Evolutionary conservation across 805 yeast species (phyloP), one percentile per base, ranked within the genome.

Genomic region (Candida germanica): DNA sequence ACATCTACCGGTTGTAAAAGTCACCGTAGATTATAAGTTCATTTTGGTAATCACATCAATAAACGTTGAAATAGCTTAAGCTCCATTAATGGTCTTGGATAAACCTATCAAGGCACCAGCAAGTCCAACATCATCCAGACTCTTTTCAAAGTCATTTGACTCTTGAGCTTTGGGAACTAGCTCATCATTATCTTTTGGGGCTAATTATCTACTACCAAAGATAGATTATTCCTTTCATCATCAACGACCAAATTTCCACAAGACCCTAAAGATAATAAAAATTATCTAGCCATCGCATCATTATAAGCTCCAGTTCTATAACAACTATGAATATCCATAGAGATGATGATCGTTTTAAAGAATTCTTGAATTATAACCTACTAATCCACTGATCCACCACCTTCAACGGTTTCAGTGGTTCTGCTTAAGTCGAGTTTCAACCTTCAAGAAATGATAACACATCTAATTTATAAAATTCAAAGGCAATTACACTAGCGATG

Each of bases 1-100:
- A 68, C 98, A 98, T 77, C 98, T 86, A 14, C 98, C 98, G 2
- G 98, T 98, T 10, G 98, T 93, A 31, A 93, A 68, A 0, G 98
- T 79, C 8, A 91, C 98, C 0, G 98, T 93, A 31, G 83, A 80
- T 50, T 81, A 77, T 47, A 93, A 70, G 1, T 88, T 76, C 59
- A 91, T 93, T 55, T 91, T 98, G 2, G 96, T 83, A 36, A 93
- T 88, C 4, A 94, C 89, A 58, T 93, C 98, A 36, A 93, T 81
- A 48, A 93, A 93, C 6, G 95, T 86, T 49, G 91, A 70, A 36
- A 94, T 78, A 2, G 98, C 97, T 60, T 88, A 94, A 0, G 98
- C 98, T 66, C 93, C 98, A 56, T 93, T 95, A 3, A 86, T 84
- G 0, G 98, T 93, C 49, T 77, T 83, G 4, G 98, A 75, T 39